These are phyloP conservation scores for Tolypocladium amazonense DNA, from an alignment of 2,329 filamentous ascomycete species.

Conservation along the genomic window DNA sequence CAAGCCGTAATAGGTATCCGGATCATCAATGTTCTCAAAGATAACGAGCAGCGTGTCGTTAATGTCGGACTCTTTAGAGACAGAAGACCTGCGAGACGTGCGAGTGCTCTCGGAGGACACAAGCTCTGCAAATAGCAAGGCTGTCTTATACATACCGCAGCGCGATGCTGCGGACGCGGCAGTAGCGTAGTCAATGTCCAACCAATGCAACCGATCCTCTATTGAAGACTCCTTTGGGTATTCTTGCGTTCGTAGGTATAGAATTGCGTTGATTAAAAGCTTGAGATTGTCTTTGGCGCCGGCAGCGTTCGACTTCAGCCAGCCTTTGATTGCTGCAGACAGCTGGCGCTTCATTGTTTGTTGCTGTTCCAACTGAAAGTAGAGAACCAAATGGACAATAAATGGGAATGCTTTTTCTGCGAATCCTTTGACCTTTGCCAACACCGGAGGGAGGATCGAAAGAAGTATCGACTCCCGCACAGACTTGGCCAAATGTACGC, in stretches of 20 bases:
- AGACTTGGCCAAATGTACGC: slow-evolving; percentile 48
- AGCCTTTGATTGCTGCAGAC: slow-evolving; percentile 54
- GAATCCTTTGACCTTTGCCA: slow-evolving; percentile 56
- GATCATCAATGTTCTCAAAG: slow-evolving; percentile 89
- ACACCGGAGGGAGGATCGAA: slow-evolving; percentile 53
- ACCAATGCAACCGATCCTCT: slow-evolving; percentile 71
- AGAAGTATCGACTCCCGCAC: slow-evolving; percentile 57
- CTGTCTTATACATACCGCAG: slow-evolving; percentile 81
- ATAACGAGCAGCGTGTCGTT: slow-evolving; percentile 66
- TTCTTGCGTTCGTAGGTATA: slow-evolving; percentile 80
- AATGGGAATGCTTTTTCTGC: slow-evolving; percentile 70
- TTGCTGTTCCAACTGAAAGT: slow-evolving; percentile 53
- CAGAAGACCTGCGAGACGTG: slow-evolving; percentile 57
- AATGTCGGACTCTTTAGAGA: slow-evolving; percentile 41
- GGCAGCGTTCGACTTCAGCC: slow-evolving; percentile 38
- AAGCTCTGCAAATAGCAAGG: slow-evolving; percentile 73
- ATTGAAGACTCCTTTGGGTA: slow-evolving; percentile 67
- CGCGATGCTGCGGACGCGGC: slow-evolving; percentile 61
- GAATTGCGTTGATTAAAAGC: slow-evolving; percentile 64
- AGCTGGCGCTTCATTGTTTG: slow-evolving; percentile 49
- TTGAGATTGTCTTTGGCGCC: slow-evolving; percentile 51
- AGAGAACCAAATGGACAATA: slow-evolving; percentile 71
- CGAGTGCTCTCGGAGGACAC: slow-evolving; percentile 45
- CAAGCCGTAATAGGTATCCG: slow-evolving; percentile 90
- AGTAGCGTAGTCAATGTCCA: slow-evolving; percentile 67